phyloP scores from a whole-genome alignment of 2,329 filamentous ascomycete genomes.

The Coniochaeta prunicola region DNA sequence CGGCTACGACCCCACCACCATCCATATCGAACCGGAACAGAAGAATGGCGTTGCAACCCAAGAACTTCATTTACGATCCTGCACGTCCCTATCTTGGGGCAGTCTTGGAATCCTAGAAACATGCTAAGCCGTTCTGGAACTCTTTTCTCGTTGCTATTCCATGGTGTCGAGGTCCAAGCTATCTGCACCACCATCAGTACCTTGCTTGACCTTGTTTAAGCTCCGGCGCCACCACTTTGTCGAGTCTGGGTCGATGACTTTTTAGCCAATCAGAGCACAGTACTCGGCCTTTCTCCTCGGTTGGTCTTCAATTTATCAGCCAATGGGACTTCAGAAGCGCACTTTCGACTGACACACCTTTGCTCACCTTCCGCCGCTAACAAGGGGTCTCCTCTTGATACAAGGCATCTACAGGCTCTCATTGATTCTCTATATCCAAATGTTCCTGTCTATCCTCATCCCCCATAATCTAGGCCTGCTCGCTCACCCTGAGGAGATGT shows the following conservation, averaged over 20 bases:
- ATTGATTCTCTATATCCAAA: conserved; percentile 12
- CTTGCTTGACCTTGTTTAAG: neutral
- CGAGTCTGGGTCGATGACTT: neutral
- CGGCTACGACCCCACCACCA: neutral
- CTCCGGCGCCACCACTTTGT: neutral
- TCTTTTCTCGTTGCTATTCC: neutral
- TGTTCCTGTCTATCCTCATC: conserved; percentile 9
- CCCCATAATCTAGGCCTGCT: conserved; percentile 9
- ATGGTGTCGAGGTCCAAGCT: neutral
- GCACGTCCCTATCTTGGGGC: neutral
- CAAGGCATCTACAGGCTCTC: conserved; percentile 24
- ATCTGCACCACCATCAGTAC: neutral
- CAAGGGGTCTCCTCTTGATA: conserved; percentile 11
- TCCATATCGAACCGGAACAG: neutral
- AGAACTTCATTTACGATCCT: neutral
- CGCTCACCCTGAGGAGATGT: neutral
- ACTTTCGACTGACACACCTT: conserved; percentile 11
- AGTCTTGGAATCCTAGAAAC: neutral
- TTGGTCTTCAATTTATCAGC: conserved; percentile 2
- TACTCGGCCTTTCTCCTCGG: neutral
- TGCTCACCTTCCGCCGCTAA: conserved; percentile 11
- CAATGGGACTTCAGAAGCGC: conserved; percentile 16
- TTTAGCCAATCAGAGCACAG: neutral
- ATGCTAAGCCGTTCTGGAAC: neutral
- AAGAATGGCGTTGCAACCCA: neutral